A percentile compares a stretch with the other conserved stretches of the same genome.
Evolutionary conservation across 1,139 yeast genomes (phyloP).

Genomic region (Kodamaea ohmeri): DNA sequence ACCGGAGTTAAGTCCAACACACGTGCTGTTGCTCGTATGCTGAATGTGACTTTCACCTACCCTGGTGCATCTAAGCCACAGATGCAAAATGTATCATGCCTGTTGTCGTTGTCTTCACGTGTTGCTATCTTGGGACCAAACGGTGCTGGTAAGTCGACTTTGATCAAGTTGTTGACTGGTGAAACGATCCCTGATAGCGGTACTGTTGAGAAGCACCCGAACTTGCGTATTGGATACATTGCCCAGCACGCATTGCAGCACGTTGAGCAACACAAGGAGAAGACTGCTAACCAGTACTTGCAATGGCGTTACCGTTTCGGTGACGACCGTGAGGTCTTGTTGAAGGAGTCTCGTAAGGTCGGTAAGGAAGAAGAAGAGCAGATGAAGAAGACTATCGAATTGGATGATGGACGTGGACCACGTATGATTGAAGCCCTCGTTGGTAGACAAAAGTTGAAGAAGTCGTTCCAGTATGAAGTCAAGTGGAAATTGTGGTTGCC

Average conservation of each 20-base stretch:
- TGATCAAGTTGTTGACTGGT: conserved; percentile 88
- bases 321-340: conserved; percentile 93
- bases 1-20: conserved; percentile 95
- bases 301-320: conserved; percentile 99
- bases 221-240: conserved; percentile 95
- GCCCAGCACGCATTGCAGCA: conserved; percentile 98
- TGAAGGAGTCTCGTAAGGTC: conserved; percentile 89
- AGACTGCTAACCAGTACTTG: conserved; percentile 94
- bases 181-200: conserved; percentile 86
- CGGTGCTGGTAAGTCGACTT: conserved; percentile 98
- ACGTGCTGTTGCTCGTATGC: conserved; percentile 90
- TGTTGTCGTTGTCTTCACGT: conserved; percentile 87
- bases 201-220: conserved; percentile 95
- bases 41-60: conserved; percentile 80
- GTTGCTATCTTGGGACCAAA: conserved; percentile 97
- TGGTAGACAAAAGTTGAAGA: conserved; percentile 95
- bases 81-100: conserved; percentile 73
- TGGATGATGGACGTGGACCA: conserved; percentile 86
- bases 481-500: conserved; percentile 95
- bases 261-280: conserved; percentile 94
- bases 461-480: conserved; percentile 93
- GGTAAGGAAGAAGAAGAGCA: conserved; percentile 78
- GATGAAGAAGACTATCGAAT: conserved; percentile 75
- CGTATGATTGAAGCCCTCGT: conserved; percentile 90
- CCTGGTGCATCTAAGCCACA: conserved; percentile 91